Base-by-base conservation (phyloP, 2,329 filamentous ascomycete genomes). In the Venturia asperata region DNA sequence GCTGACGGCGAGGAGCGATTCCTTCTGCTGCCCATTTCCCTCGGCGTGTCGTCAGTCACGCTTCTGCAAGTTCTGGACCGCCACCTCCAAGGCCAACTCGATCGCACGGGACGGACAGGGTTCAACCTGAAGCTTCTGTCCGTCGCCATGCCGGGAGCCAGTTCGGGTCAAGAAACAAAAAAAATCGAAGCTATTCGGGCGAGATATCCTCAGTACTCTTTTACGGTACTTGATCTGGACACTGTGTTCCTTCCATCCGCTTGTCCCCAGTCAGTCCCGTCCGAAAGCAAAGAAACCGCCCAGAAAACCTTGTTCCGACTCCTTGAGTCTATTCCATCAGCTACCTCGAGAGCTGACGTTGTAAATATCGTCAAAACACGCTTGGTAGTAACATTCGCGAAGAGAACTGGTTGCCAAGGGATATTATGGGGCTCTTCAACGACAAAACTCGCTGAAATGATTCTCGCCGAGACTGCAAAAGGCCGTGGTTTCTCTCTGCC, bases 401-500 rank as follows among this genome's bases (percentile, higher is more conserved):
- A 83, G 67, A 74, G 78, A 19, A 77, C 82, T 37, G 77, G 73
- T 15, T 94, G 87, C 73, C 84, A 88, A 68, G 86, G 86, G 15
- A 82, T 97, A 52, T 77, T 97, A 1, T 88, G 94, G 75, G 92
- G 90, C 27, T 87, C 93, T 76, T 95, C 86, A 69, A 96, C 94
- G 24, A 97, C 92, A 5, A 85, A 87, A 19, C 85, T 99, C 39
- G 93, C 94, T 4, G 91, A 93, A 69, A 87, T 91, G 71, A 90
- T 91, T 0, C 84, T 99, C 17, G 82, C 91, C 7, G 91, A 94
- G 77, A 92, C 93, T 2, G 92, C 93, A 30, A 97, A 96, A 77
- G 94, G 94, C 1, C 84, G 93, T 61, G 94, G 93, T 0, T 92
- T 88, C 69, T 85, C 89, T 5, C 78, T 97, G 24, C 90, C 92